These are phyloP conservation scores for Graphilbum fragrans DNA, from an alignment of 2,329 filamentous ascomycete genomes.

Conservation along the genomic window DNA sequence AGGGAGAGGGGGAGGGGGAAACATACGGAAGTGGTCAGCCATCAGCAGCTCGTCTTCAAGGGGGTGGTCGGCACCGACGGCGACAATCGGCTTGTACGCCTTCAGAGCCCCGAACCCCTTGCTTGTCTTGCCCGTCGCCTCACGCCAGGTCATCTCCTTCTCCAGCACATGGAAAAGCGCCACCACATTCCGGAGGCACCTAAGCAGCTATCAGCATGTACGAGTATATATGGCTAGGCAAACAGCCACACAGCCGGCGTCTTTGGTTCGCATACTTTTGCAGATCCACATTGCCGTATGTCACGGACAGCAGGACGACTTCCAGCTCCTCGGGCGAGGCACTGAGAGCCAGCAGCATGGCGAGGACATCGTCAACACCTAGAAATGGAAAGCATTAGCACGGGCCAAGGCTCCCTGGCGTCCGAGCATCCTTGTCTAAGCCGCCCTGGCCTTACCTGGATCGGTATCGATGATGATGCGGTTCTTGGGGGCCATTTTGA, in stretches of 20 bases:
- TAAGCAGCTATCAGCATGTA: conserved; percentile 19
- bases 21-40: conserved; percentile 78
- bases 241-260: not conserved
- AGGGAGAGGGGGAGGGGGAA: not conserved
- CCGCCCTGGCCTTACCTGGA: conserved; percentile 43
- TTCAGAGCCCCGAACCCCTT: conserved; percentile 64
- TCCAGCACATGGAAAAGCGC: conserved; percentile 87
- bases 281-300: conserved; percentile 87
- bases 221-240: too few species aligned
- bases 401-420: conserved; percentile 7
- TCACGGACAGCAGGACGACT: conserved; percentile 73
- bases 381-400: not conserved
- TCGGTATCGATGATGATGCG: conserved; percentile 95
- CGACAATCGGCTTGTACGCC: conserved; percentile 67
- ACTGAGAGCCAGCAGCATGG: conserved; percentile 75
- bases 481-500: conserved; percentile 50
- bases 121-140: conserved; percentile 44
- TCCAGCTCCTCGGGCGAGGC: conserved; percentile 76
- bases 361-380: conserved; percentile 87
- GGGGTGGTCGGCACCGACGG: conserved; percentile 76
- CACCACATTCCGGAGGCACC: conserved; percentile 78
- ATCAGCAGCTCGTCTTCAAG: conserved; percentile 71
- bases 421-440: not conserved
- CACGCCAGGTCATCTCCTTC: conserved; percentile 77
- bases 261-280: conserved; percentile 69